These are phyloP conservation scores for Amylostereum areolatum DNA, from an alignment of 1,284 basidiomycete species.

Conservation along the genomic window DNA sequence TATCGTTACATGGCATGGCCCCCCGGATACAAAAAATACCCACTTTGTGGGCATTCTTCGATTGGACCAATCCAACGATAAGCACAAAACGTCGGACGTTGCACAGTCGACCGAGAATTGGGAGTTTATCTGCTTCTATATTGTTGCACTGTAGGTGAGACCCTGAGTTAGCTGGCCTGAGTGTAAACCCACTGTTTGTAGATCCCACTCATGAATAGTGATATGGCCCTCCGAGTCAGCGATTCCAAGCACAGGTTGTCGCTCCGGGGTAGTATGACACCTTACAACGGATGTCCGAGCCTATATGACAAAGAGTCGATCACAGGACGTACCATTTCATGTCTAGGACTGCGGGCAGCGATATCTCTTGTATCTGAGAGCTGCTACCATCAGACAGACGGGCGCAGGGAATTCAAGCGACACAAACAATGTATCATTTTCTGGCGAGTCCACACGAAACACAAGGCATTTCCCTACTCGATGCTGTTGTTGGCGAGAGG, in stretches of 20 bases:
- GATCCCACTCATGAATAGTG: conserved; percentile 51
- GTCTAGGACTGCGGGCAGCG: conserved; percentile 82
- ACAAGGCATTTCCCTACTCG: conserved; percentile 67
- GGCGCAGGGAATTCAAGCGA: not conserved
- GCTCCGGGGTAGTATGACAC: conserved; percentile 45
- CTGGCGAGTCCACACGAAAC: conserved; percentile 37
- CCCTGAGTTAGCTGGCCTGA: not conserved
- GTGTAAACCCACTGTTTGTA: conserved; percentile 35
- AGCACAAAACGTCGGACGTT: conserved; percentile 57
- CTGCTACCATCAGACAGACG: conserved; percentile 29
- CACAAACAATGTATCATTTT: conserved; percentile 14
- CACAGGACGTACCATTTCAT: conserved; percentile 73
- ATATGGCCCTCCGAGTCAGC: conserved; percentile 83
- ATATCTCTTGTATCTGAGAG: conserved; percentile 58
- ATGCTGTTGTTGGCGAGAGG: conserved; percentile 11
- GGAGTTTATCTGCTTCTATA: conserved; percentile 39
- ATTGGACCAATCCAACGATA: conserved; percentile 88
- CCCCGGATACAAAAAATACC: not conserved
- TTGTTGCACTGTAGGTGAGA: conserved; percentile 1
- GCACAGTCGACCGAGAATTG: conserved; percentile 53
- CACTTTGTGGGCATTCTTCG: conserved; percentile 34
- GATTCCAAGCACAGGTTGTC: conserved; percentile 52
- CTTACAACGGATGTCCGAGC: conserved; percentile 25
- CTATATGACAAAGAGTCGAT: too few species aligned
- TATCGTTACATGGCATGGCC: not conserved